phyloP scores from a whole-genome alignment of 2,329 filamentous ascomycete genomes.

The Diplodia corticola region DNA sequence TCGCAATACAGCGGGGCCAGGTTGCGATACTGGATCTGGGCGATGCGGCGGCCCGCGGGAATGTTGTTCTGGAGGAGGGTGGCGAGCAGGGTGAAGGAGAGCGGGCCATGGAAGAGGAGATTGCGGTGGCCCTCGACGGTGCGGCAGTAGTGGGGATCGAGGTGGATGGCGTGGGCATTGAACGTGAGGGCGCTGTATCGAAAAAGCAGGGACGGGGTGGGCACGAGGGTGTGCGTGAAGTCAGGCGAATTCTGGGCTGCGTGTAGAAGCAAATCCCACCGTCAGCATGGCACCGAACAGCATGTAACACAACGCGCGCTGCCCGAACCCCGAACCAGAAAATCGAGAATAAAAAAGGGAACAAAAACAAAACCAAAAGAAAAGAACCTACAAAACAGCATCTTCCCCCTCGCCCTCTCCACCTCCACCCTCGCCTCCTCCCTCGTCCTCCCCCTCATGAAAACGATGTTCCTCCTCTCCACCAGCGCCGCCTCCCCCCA shows the following conservation, averaged over 20 bases:
- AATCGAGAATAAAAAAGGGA: not conserved
- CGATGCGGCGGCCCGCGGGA: conserved; percentile 43
- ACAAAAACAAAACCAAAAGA: not conserved
- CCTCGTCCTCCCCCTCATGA: conserved; percentile 55
- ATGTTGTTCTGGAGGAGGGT: conserved; percentile 54
- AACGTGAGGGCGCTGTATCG: conserved; percentile 74
- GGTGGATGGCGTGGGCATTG: conserved; percentile 90
- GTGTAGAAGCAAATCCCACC: not conserved
- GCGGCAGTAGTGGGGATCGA: conserved; percentile 70
- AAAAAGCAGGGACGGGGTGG: conserved; percentile 74
- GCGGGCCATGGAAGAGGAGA: conserved; percentile 82
- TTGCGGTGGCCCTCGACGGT: conserved; percentile 72
- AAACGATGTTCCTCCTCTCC: conserved; percentile 64
- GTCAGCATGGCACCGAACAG: not conserved
- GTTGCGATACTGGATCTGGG: conserved; percentile 74
- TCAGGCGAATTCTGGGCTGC: conserved; percentile 54
- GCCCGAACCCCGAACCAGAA: no score
- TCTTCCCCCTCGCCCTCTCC: conserved; percentile 35
- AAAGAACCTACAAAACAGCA: conserved; percentile 37
- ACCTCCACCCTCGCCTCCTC: conserved; percentile 38
- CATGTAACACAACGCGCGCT: no score
- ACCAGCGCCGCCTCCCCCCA: conserved; percentile 49
- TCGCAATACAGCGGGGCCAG: conserved; percentile 76
- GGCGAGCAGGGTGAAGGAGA: conserved; percentile 76
- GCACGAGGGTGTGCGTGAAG: conserved; percentile 61